Evolutionary conservation across 495 filamentous ascomycete genomes (phyloP), one percentile per base, ranked within the genome.

Genomic region (Penicillium soppii): DNA sequence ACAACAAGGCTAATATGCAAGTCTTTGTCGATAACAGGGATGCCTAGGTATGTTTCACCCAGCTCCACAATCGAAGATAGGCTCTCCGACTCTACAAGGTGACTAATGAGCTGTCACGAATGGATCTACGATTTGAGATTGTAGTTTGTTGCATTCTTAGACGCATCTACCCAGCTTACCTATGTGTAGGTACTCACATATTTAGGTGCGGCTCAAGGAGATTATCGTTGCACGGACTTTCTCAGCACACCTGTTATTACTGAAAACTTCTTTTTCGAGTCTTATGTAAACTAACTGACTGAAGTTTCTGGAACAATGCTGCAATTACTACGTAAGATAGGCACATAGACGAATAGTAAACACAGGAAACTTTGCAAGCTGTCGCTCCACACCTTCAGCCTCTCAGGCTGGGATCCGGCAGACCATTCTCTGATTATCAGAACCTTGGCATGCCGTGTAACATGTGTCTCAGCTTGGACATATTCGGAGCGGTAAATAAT

Each of bases 371-470:
- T 7, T 4, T 30, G 8, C 17, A 44, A 3, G 12, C 20, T 20
- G 16, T 43, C 7, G 8, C 4, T 43, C n/a, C 16, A 27, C 25
- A 27, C 25, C 25, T 9, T 27, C 25, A 27, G 5, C 25, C 9
- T 27, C 26, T 23, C 20, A 27, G 9, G 4, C 30, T 17, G 13
- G 13, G 15, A 35, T 19, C 39, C 37, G 44, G 4, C 56, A 53
- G 21, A 40, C 29, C 10, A 47, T 19, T 30, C 19, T 22, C 27
- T 42, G 53, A 45, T 55, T 13, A 19, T 27, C 37, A 26, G 39
- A 47, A 32, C 22, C 27, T 27, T 29, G 36, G 21, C 16, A 30
- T 10, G 13, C 16, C 7, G 42, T 48, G 42, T 51, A 51, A 42
- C 37, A 27, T 41, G n/a, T 23, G 35, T 49, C 25, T 41, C 16